Evolutionary conservation across 352 stramenopile species (phyloP).

Genomic region (Phytophthora tentaculata): DNA sequence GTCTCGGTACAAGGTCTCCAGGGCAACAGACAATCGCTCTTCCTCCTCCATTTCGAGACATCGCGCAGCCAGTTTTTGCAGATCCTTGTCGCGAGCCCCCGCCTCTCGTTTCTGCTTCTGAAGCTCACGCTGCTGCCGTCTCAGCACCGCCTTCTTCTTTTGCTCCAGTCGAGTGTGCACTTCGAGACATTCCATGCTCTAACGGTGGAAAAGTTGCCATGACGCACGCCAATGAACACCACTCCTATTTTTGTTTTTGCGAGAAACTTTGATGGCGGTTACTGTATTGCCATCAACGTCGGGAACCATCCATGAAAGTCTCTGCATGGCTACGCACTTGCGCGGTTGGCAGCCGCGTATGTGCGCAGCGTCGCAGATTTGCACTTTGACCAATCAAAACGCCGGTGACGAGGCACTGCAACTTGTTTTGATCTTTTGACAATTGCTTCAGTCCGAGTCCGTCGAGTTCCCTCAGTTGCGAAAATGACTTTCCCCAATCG

Average conservation of each 20-base stretch:
- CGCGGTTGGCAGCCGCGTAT: neutral
- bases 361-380: constrained; percentile 48
- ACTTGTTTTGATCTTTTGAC: constrained; percentile 4
- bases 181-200: constrained; percentile 54
- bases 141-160: constrained; percentile 48
- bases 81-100: constrained; percentile 41
- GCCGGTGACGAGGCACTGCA: constrained; percentile 14
- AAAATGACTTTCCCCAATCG: constrained; percentile 71
- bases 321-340: constrained; percentile 6
- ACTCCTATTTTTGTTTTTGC: constrained; percentile 7
- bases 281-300: constrained; percentile 10
- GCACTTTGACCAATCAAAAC: constrained; percentile 21
- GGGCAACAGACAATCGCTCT: constrained; percentile 52
- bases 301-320: constrained; percentile 31
- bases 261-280: constrained; percentile 21
- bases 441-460: constrained; percentile 15
- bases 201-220: neutral
- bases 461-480: constrained; percentile 29
- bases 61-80: constrained; percentile 29
- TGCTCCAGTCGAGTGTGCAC: constrained; percentile 55
- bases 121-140: constrained; percentile 58
- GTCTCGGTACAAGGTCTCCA: constrained; percentile 39
- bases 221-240: neutral
- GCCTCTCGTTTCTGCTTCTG: constrained; percentile 33
- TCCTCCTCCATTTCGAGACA: constrained; percentile 64